Conservation (phyloP, 352 stramenopile species). For the Phytophthora pistaciae region DNA sequence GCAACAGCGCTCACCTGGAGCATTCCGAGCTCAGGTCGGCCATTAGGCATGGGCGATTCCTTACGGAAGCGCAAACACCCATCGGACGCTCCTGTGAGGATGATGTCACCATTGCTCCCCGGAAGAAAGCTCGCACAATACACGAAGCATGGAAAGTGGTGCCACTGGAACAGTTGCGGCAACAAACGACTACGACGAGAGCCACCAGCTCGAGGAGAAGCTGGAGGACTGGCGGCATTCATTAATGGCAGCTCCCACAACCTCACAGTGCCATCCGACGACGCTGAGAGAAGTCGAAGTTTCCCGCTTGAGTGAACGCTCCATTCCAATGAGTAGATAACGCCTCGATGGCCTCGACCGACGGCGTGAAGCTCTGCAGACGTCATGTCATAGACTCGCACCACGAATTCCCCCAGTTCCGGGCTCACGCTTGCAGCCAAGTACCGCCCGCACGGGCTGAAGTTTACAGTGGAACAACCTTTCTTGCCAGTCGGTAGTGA, state of each 20-base stretch:
- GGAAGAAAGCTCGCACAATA: conserved; percentile 72
- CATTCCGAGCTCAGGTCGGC: conserved; percentile 18
- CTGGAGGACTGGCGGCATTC: neutral
- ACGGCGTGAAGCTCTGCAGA: conserved; percentile 44
- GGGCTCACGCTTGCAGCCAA: conserved; percentile 55
- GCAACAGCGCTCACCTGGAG: conserved; percentile 43
- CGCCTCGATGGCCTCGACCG: conserved; percentile 53
- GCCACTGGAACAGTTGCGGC: conserved; percentile 43
- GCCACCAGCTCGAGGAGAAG: neutral
- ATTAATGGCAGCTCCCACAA: conserved; percentile 45
- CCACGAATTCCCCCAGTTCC: conserved; percentile 45
- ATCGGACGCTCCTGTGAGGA: conserved; percentile 65
- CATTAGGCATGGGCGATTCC: conserved; percentile 34
- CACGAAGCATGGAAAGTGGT: conserved; percentile 73
- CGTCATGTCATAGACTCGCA: conserved; percentile 60
- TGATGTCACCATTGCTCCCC: conserved; percentile 28
- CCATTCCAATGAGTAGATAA: conserved; percentile 78
- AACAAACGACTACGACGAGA: conserved; percentile 15
- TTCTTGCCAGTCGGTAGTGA: conserved; percentile 61
- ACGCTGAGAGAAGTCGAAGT: conserved; percentile 55
- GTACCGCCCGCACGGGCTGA: conserved; percentile 66
- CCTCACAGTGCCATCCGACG: conserved; percentile 63
- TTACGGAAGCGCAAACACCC: conserved; percentile 55
- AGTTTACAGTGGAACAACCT: conserved; percentile 66
- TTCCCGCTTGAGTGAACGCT: conserved; percentile 7